Conservation (phyloP, 768 basidiomycete genomes). For the Fomitopsis serialis region DNA sequence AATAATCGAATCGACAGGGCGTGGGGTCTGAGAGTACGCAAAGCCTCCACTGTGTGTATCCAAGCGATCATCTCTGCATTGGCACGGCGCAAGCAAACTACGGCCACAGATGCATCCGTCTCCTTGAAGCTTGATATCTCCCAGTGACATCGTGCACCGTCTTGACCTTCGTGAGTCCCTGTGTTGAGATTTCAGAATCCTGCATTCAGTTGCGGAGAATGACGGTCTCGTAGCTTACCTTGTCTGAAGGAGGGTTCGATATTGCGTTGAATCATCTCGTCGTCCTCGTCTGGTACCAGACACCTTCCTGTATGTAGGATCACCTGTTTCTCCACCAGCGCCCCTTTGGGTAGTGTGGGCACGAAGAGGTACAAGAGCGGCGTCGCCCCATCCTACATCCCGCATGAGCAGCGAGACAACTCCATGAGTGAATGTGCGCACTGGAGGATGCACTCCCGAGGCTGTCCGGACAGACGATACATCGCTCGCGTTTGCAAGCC, state of each 20-base stretch:
- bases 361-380: conserved; percentile 58
- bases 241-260: conserved; percentile 32
- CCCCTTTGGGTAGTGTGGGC: conserved; percentile 64
- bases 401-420: not conserved
- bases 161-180: conserved; percentile 1
- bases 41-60: conserved; percentile 13
- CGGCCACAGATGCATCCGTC: conserved; percentile 33
- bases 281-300: conserved; percentile 40
- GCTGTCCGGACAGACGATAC: conserved; percentile 37
- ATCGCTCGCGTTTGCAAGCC: conserved; percentile 46
- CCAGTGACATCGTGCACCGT: conserved; percentile 32
- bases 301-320: conserved; percentile 64
- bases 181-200: not conserved
- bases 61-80: not conserved
- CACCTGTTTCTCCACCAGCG: conserved; percentile 73
- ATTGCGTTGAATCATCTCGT: conserved; percentile 31
- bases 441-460: conserved; percentile 24
- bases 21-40: conserved; percentile 9
- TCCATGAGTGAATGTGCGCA: not conserved
- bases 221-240: conserved; percentile 26
- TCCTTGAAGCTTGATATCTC: conserved; percentile 43
- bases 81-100: conserved; percentile 26
- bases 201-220: not conserved
- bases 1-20: conserved; percentile 44
- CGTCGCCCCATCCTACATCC: conserved; percentile 15